These are phyloP conservation scores for Leptosphaerulina australis DNA, from an alignment of 2,329 filamentous ascomycete species.

Conservation along the genomic window DNA sequence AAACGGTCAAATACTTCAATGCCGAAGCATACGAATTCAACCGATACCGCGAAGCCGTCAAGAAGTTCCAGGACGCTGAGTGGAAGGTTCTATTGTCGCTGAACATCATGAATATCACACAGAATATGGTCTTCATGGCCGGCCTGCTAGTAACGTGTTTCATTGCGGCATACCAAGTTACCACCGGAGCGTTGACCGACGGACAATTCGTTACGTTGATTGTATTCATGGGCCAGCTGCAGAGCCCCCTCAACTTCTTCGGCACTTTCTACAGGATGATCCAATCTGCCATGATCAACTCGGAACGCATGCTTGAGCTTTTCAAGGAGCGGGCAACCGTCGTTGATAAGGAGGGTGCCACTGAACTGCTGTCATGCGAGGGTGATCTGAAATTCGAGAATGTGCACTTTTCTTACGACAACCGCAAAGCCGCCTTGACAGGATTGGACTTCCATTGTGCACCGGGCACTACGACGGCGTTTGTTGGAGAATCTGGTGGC, in stretches of 20 bases:
- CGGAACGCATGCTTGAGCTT: slow-evolving; percentile 89
- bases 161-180: slow-evolving; percentile 73
- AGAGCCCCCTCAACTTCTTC: slow-evolving; percentile 74
- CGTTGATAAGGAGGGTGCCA: slow-evolving; percentile 72
- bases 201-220: slow-evolving; percentile 74
- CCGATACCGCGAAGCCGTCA: slow-evolving; percentile 62
- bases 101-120: slow-evolving; percentile 65
- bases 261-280: slow-evolving; percentile 96
- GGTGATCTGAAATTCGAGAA: slow-evolving; percentile 87
- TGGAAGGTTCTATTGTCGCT: slow-evolving; percentile 62
- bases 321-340: slow-evolving; percentile 97
- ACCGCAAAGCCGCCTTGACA: slow-evolving; percentile 81
- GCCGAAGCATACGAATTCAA: slow-evolving; percentile 65
- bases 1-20: slow-evolving; percentile 73
- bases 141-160: slow-evolving; percentile 72
- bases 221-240: slow-evolving; percentile 76
- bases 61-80: slow-evolving; percentile 63
- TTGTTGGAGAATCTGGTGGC: slow-evolving; percentile 95
- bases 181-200: slow-evolving; percentile 63
- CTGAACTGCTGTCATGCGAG: slow-evolving; percentile 68
- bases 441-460: slow-evolving; percentile 83
- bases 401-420: slow-evolving; percentile 89
- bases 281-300: slow-evolving; percentile 96
- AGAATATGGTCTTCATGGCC: slow-evolving; percentile 68
- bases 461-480: slow-evolving; percentile 91